Conservation (phyloP, 192 early-diverging fungal genomes). For the Paraglomus occultum region DNA sequence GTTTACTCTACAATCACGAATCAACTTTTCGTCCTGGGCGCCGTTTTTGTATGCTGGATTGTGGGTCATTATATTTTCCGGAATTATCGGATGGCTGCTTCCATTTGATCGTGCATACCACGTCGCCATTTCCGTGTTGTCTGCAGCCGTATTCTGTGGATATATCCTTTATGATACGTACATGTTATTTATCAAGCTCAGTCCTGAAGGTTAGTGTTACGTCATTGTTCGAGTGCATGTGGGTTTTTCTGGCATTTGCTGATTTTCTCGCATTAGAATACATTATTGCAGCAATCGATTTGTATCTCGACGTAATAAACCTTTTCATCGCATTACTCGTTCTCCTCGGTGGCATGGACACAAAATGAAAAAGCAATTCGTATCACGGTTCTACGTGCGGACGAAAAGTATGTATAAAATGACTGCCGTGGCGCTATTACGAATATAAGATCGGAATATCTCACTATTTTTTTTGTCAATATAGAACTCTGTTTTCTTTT, state of each 20-base stretch:
- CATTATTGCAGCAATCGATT: slow-evolving; percentile 22
- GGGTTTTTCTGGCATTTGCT: neutral
- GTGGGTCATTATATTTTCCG: slow-evolving; percentile 24
- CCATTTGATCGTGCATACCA: slow-evolving; percentile 19
- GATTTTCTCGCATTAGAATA: slow-evolving; percentile 7
- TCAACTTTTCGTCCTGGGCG: slow-evolving; percentile 20
- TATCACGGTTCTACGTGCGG: too few relatives aligned
- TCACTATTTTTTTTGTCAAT: too few relatives aligned
- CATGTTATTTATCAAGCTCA: slow-evolving; percentile 23
- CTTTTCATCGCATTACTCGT: slow-evolving; percentile 22
- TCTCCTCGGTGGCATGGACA: neutral
- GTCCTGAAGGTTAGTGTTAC: slow-evolving; percentile 24
- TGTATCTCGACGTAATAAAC: slow-evolving; percentile 25
- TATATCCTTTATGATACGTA: slow-evolving; percentile 29
- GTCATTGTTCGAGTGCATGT: neutral
- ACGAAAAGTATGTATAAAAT: too few relatives aligned
- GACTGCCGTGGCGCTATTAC: too few relatives aligned
- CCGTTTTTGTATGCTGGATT: slow-evolving; percentile 23
- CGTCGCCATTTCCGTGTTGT: neutral
- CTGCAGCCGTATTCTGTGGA: slow-evolving; percentile 10
- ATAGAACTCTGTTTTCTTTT: too few relatives aligned
- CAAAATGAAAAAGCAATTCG: too few relatives aligned
- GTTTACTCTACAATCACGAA: slow-evolving; percentile 23
- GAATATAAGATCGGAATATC: too few relatives aligned
- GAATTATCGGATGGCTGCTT: slow-evolving; percentile 24